A percentile compares a stretch with the other conserved stretches of the same genome.
These are phyloP conservation scores for Penicillium crustosum DNA, from an alignment of 2,329 filamentous ascomycete genomes.

Conservation along the genomic window DNA sequence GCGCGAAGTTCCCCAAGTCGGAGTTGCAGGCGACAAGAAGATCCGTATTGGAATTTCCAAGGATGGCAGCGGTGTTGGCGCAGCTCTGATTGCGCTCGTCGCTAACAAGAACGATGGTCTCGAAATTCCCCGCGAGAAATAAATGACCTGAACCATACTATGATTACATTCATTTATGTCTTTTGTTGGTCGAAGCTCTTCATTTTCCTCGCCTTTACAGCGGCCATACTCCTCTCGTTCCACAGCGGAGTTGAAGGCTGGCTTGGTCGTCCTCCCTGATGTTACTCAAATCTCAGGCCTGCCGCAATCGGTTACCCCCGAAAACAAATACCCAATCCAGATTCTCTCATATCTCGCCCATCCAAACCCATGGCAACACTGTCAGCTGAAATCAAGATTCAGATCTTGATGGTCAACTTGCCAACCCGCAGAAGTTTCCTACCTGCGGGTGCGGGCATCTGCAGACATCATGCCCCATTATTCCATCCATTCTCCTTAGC, in stretches of 20 bases:
- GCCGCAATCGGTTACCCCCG: background rate
- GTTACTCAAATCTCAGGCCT: background rate
- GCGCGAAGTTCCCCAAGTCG: conserved; percentile 73
- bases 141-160: conserved; percentile 1
- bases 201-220: background rate
- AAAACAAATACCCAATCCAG: conserved; percentile 7
- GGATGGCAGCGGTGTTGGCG: conserved; percentile 93
- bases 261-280: background rate
- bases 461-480: conserved; percentile 2
- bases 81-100: conserved; percentile 88
- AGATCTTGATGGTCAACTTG: background rate
- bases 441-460: background rate
- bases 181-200: background rate
- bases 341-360: background rate
- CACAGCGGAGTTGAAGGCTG: background rate
- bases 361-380: background rate
- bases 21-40: conserved; percentile 73
- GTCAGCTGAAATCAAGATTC: conserved; percentile 9
- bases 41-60: conserved; percentile 95
- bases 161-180: background rate
- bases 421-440: background rate
- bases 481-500: background rate
- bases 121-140: conserved; percentile 15
- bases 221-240: background rate
- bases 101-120: conserved; percentile 55